Base-by-base conservation (phyloP, 257 asterid species). In the Scutellaria baicalensis region DNA sequence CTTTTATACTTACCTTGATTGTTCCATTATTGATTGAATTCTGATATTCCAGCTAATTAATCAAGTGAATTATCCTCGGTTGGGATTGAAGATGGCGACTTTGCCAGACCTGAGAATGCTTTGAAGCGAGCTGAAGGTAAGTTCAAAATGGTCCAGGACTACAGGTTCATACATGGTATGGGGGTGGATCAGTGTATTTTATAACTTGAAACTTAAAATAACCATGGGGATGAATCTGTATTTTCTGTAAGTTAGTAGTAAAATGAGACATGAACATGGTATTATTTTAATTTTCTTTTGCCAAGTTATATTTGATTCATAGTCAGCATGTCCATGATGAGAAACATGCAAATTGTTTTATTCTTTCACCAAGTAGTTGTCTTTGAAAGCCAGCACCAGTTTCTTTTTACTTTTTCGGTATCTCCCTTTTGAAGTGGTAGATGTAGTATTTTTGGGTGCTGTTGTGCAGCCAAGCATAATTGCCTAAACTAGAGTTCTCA, bases 21-120 rank as follows among this genome's bases (percentile, higher is more conserved):
- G 10, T 20, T 51, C 6, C 36, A 8, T 59, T 45, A 23, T 65
- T 47, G 58, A 64, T 31, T 33, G 14, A 11, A 5, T 64, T 45
- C 8, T 16, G 5, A 27, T 48, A 48, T 35, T 65, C 12, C 70
- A 33, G 70, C 8, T 12, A 17, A 38, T n/a, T 5, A 12, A 44
- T 27, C 79, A 69, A 82, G 44, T 54, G 33, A 7, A n/a, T n/a
- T n/a, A 68, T 39, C 18, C 31, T 44, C 7, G 33, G 33, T 60
- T n/a, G n/a, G n/a, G n/a, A n/a, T 45, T 14, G 21, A 8, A 62
- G 65, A 83, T 83, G 88, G 79, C 82, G 38, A 79, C 81, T 49
- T 82, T 82, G 85, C 82, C 14, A 77, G 78, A 67, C 90, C 90
- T 3, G 90, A 84, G 82, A 80, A 84, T 80, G 87, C 90, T 5